These are phyloP conservation scores for Taxawa tesnikishii DNA, from an alignment of 2,329 filamentous ascomycete genomes.

Conservation along the genomic window DNA sequence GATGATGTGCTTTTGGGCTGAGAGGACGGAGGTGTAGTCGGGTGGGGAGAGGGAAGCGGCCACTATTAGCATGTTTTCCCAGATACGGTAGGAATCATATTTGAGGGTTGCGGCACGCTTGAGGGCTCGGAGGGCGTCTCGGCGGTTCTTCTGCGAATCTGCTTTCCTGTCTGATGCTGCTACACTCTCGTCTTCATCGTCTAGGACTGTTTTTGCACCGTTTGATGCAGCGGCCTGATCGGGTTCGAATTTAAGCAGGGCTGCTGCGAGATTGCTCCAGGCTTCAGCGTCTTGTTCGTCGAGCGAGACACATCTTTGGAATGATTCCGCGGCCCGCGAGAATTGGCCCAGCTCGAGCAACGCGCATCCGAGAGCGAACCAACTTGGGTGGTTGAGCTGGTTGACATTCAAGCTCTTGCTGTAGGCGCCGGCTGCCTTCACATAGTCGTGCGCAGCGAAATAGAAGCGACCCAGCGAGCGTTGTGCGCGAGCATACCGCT, in stretches of 20 bases:
- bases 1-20: constrained; percentile 63
- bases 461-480: constrained; percentile 73
- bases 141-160: constrained; percentile 46
- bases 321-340: constrained; percentile 69
- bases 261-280: constrained; percentile 88
- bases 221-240: constrained; percentile 4
- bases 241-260: constrained; percentile 41
- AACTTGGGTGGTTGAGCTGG: constrained; percentile 68
- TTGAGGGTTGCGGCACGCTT: constrained; percentile 78
- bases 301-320: constrained; percentile 67
- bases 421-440: constrained; percentile 66
- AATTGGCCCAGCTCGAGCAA: constrained; percentile 66
- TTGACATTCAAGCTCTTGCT: constrained; percentile 65
- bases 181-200: constrained; percentile 24
- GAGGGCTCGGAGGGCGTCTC: constrained; percentile 70
- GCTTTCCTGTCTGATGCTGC: constrained; percentile 10
- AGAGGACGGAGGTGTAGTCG: constrained; percentile 61
- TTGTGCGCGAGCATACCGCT: constrained; percentile 76
- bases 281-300: constrained; percentile 85
- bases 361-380: constrained; percentile 86
- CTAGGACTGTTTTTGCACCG: constrained; percentile 3
- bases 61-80: constrained; percentile 90
- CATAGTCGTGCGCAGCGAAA: constrained; percentile 52
- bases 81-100: constrained; percentile 81
- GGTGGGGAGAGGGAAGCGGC: constrained; percentile 66